A percentile compares a stretch with the other conserved stretches of the same genome.
Conservation (phyloP, 2,329 filamentous ascomycete genomes). For the Aspergillus aculeatus region DNA sequence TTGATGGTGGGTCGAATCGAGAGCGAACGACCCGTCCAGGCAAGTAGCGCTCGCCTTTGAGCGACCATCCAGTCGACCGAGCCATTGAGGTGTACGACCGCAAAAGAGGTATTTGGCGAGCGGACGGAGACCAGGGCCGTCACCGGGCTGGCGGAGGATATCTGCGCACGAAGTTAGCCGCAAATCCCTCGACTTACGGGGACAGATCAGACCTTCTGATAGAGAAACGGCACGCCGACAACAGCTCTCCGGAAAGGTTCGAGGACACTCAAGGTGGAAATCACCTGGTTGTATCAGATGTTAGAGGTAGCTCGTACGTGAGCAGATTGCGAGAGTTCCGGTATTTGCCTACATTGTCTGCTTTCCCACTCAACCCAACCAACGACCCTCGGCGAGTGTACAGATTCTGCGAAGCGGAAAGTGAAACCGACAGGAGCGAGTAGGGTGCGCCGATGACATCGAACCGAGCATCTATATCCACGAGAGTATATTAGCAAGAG, state of each 20-base stretch:
- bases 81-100: constrained; percentile 85
- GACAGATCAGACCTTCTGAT: constrained; percentile 60
- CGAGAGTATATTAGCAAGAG: constrained; percentile 15
- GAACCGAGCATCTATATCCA: constrained; percentile 76
- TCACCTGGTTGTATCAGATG: constrained; percentile 55
- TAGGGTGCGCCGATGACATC: constrained; percentile 90
- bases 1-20: constrained; percentile 73
- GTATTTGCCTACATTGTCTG: constrained; percentile 71
- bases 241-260: constrained; percentile 77
- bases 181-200: background rate
- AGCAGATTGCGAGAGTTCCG: background rate
- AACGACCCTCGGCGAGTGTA: constrained; percentile 91
- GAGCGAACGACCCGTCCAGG: constrained; percentile 92
- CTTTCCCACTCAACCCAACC: constrained; percentile 83
- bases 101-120: constrained; percentile 80
- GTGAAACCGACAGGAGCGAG: constrained; percentile 87
- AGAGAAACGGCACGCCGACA: constrained; percentile 89
- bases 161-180: constrained; percentile 43
- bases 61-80: constrained; percentile 93
- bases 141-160: constrained; percentile 82
- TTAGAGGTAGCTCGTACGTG: constrained; percentile 1
- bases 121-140: constrained; percentile 87
- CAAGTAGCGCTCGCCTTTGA: constrained; percentile 83
- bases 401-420: constrained; percentile 89
- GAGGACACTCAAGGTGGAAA: constrained; percentile 85